Evolutionary conservation across 2,329 filamentous ascomycete genomes (phyloP), one percentile per base, ranked within the genome.

Genomic region (Trichoderma pleuroti): DNA sequence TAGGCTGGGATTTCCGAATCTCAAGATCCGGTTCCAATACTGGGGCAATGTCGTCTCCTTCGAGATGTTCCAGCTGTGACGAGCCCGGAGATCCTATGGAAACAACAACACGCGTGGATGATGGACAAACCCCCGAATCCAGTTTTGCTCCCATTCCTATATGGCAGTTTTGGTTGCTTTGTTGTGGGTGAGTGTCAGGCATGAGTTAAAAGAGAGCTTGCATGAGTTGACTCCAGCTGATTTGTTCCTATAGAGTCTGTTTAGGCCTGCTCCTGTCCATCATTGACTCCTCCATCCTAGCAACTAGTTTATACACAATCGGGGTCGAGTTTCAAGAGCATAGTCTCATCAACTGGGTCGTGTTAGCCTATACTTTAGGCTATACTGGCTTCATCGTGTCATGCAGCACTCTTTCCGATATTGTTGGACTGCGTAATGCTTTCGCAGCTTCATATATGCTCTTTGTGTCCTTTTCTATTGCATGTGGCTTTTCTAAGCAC

Each of bases 201-300:
- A 34, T 10, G 21, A 7, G 3, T 49, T 18, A 18, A 26, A 30
- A 18, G 24, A n/a, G 26, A 32, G 12, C 9, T 36, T 32, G 12
- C 18, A 59, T 34, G 8, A 24, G 3, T 3, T n/a, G 9, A 18
- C 1, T 5, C 24, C 6, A 32, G 6, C 64, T 68, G 26, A 68
- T 18, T 10, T 46, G 26, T 16, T 24, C 5, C 8, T 1, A n/a
- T 11, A 88, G 85, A 18, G 78, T 87, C 16, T 84, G 81, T 24
- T 77, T 85, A 7, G 87, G 87, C 4, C 81, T 90, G 1, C 87
- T 88, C 67, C 82, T 90, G 61, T 86, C 88, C 32, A 84, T 88
- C 74, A 76, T 89, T n/a, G 87, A 90, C 76, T 84, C 85, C 1
- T 87, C 87, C 4, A 89, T 90, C 46, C 85, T 90, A 1, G 86